Percentiles rank a stretch among this genome's conserved stretches.
These are phyloP conservation scores for Santalum album DNA, from an alignment of 164 flowering plant species.

Conservation along the genomic window DNA sequence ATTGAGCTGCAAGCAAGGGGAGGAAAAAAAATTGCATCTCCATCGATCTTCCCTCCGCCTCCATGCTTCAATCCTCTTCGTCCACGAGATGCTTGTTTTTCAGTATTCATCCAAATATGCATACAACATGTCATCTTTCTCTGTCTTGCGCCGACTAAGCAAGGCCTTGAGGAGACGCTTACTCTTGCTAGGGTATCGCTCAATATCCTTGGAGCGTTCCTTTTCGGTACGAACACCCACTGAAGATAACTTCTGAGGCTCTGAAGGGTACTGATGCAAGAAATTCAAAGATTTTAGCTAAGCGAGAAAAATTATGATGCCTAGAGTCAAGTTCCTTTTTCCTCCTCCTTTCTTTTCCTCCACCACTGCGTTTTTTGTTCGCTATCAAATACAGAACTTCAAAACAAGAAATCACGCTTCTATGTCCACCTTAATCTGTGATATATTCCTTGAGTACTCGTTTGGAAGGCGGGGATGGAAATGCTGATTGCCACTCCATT, in stretches of 20 bases:
- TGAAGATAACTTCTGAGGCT: not conserved
- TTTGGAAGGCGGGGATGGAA: no score
- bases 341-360: no score
- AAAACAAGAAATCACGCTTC: no score
- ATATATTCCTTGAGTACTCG: no score
- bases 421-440: no score
- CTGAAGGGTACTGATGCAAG: not conserved
- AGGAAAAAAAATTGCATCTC: not conserved
- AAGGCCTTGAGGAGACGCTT: not conserved
- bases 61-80: not conserved
- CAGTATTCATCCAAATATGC: slow-evolving; percentile 5
- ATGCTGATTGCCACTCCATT: no score
- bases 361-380: no score
- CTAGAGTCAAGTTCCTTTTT: no score
- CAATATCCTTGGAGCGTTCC: not conserved
- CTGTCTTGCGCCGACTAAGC: not conserved
- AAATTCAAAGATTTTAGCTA: no score
- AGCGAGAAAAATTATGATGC: no score
- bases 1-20: not conserved
- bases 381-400: no score
- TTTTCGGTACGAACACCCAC: not conserved
- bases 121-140: slow-evolving; percentile 1
- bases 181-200: not conserved
- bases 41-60: not conserved
- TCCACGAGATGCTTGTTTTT: not conserved